Percentiles rank a stretch among this genome's conserved stretches.
Evolutionary conservation across 2,329 filamentous ascomycete species (phyloP).

Genomic region (Verticillium nonalfalfae): DNA sequence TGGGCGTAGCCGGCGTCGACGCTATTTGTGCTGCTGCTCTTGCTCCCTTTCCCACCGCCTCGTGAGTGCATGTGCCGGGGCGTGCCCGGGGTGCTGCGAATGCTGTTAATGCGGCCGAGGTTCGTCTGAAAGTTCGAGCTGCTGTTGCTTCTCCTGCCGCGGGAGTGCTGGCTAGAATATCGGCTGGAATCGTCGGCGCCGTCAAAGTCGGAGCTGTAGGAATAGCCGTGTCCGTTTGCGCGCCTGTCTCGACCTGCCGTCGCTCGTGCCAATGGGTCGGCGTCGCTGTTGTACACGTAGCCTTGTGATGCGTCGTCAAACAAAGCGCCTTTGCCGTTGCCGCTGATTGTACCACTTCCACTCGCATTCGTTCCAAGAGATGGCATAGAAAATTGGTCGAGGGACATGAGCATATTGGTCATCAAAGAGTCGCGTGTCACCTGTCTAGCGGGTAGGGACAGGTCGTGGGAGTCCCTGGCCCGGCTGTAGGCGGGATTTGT

Average conservation of each 20-base stretch:
- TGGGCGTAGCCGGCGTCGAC: constrained; percentile 58
- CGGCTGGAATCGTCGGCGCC: constrained; percentile 47
- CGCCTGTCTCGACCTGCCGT: constrained; percentile 13
- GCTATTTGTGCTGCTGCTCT: constrained; percentile 65
- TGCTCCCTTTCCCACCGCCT: constrained; percentile 59
- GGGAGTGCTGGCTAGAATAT: constrained; percentile 44
- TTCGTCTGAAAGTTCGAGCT: constrained; percentile 63
- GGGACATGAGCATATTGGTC: constrained; percentile 88
- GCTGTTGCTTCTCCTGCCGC: constrained; percentile 71
- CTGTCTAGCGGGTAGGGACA: constrained; percentile 70
- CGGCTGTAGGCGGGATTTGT: constrained; percentile 18
- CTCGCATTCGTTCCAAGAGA: constrained; percentile 15
- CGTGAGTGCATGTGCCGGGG: constrained; percentile 44
- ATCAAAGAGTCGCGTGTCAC: constrained; percentile 86
- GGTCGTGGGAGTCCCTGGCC: constrained; percentile 70
- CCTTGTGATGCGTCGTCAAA: constrained; percentile 8
- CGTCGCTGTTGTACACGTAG: constrained; percentile 10
- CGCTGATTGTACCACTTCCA: not conserved
- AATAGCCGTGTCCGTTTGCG: constrained; percentile 24
- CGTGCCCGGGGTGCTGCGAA: constrained; percentile 31
- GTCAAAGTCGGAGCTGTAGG: constrained; percentile 57
- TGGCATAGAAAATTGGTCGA: constrained; percentile 69
- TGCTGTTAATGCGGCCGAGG: constrained; percentile 56
- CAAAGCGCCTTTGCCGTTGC: not conserved
- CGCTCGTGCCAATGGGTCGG: constrained; percentile 6